Base-by-base conservation (phyloP, 108 stramenopile species). In the Fistulifera solaris region DNA sequence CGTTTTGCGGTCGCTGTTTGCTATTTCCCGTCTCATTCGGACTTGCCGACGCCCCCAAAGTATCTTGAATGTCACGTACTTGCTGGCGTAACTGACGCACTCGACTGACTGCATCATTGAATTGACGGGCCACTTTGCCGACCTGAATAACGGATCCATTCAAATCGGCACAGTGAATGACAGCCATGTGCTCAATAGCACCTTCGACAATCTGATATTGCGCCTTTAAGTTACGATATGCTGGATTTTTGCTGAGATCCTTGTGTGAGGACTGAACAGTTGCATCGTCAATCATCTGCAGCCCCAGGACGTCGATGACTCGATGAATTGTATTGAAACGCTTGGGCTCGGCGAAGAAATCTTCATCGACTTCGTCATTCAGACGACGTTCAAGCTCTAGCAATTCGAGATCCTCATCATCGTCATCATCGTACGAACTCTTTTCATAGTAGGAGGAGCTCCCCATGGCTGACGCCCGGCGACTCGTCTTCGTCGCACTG, bases 131-230 rank as follows among this genome's bases (percentile, higher is more conserved):
- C 46, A 90, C 83, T 40, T 73, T 66, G 3, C 89, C 89, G 26
- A 90, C 89, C 21, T 77, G 78, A 35, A 76, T 75, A 38, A 90
- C 89, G 19, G 75, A 77, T 48, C 73, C 73, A 68, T 90, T 90
- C 44, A 90, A 62, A 66, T 90, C 85, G 23, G 80, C 82, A 58
- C 83, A 82, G 52, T 90, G 85, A 41, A 63, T 64, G 16, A 90
- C 64, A 1, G 81, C 81, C 83, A 87, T 68, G 46, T 87, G 79
- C 52, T 90, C 89, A 59, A 90, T 87, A 48, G 85, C 83, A 56
- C 76, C 81, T 67, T 90, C 89, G 0, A 87, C 85, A 10, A 80
- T 47, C 18, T 55, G 23, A 23, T 81, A 76, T 49, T 90, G 89
- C 8, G 57, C 54, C 43, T 72, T 68, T 8, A 87, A 40, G 18